Evolutionary conservation across 306 rosid genomes (phyloP).

Genomic region (Purshia tridentata): DNA sequence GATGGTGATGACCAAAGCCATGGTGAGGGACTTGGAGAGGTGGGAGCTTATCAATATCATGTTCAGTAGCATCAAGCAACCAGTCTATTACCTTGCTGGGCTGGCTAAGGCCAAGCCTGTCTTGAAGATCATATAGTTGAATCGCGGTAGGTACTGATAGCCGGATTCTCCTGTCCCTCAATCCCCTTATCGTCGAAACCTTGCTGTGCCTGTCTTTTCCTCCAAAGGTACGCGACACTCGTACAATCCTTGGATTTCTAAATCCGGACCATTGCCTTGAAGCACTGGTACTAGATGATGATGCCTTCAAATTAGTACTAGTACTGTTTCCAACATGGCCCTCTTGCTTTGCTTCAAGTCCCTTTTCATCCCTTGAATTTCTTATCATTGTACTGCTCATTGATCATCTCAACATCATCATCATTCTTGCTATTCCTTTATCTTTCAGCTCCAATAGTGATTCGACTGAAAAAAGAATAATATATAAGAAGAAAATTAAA

Average conservation of each 20-base stretch:
- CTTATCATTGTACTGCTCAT: conserved; percentile 39
- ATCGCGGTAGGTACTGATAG: conserved; percentile 83
- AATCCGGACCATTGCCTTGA: conserved; percentile 74
- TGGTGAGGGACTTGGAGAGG: conserved; percentile 69
- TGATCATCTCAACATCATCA: background rate
- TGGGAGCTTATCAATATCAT: conserved; percentile 80
- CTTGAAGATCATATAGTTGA: conserved; percentile 82
- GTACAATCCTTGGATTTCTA: conserved; percentile 77
- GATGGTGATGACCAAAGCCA: conserved; percentile 45
- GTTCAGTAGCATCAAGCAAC: conserved; percentile 63
- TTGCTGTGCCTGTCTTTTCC: conserved; percentile 98
- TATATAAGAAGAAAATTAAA: background rate
- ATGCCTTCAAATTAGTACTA: conserved; percentile 16
- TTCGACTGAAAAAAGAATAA: background rate
- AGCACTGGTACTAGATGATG: conserved; percentile 20
- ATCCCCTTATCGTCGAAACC: conserved; percentile 78
- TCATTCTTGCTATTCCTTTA: conserved; percentile 9
- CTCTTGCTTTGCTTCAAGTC: conserved; percentile 43
- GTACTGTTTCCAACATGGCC: conserved; percentile 20
- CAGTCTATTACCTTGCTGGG: conserved; percentile 94
- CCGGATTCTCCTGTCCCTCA: conserved; percentile 78
- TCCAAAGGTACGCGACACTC: conserved; percentile 81
- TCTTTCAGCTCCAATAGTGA: conserved; percentile 7
- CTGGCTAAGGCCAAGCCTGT: conserved; percentile 66
- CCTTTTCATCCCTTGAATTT: conserved; percentile 54